Evolutionary conservation across 2,329 filamentous ascomycete species (phyloP).

Genomic region (Pseudocercospora musae): DNA sequence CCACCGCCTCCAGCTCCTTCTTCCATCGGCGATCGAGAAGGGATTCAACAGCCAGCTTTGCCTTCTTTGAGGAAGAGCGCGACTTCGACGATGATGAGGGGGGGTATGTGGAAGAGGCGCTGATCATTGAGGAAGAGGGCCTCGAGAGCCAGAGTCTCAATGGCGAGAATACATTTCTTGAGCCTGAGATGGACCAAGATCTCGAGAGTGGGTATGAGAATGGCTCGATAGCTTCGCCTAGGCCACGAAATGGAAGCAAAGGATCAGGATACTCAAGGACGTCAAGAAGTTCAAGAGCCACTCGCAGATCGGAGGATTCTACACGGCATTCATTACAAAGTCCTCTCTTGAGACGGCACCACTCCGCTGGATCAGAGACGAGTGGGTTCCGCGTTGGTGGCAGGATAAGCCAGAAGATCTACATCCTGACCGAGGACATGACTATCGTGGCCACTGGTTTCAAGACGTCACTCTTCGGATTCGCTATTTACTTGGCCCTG

Average conservation of each 20-base stretch:
- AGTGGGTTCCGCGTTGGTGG: conserved; percentile 60
- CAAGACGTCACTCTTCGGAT: conserved; percentile 69
- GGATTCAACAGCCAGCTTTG: conserved; percentile 83
- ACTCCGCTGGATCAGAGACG: conserved; percentile 66
- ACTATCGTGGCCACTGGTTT: conserved; percentile 94
- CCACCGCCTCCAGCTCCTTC: conserved; percentile 89
- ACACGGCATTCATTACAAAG: conserved; percentile 36
- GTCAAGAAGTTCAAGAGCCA: conserved; percentile 50
- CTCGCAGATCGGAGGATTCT: conserved; percentile 15
- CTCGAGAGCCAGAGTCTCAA: conserved; percentile 42
- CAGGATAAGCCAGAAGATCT: conserved; percentile 80
- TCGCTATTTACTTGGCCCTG: conserved; percentile 63
- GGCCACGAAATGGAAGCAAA: conserved; percentile 40
- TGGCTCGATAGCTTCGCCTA: conserved; percentile 21
- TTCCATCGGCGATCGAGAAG: conserved; percentile 75
- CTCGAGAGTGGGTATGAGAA: conserved; percentile 8
- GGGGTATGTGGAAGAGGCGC: conserved; percentile 49
- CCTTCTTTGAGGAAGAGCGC: conserved; percentile 75
- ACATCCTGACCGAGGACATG: conserved; percentile 88
- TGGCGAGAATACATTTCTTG: conserved; percentile 33
- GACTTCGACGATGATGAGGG: conserved; percentile 51
- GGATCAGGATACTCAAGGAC: conserved; percentile 38
- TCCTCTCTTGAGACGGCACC: conserved; percentile 67
- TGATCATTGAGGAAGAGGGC: conserved; percentile 45
- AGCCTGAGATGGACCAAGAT: conserved; percentile 35